Evolutionary conservation across 345 rosid genomes (phyloP).

Genomic region (Dipteronia dyeriana): DNA sequence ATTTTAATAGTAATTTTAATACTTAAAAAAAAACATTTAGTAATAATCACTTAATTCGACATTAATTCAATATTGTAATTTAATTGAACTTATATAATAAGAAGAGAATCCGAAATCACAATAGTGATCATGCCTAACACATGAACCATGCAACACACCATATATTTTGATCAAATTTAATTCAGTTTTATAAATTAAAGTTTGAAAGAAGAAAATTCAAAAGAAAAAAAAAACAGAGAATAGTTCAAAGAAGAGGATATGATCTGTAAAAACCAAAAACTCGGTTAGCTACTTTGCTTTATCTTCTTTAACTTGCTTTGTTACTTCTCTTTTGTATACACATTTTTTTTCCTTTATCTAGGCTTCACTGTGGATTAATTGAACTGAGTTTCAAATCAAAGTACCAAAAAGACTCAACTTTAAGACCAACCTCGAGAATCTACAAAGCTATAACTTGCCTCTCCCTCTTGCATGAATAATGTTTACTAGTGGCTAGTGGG

Average conservation of each 20-base stretch:
- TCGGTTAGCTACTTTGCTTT: slow-evolving; percentile 21
- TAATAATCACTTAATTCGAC: too few species aligned
- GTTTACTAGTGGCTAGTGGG: neutral
- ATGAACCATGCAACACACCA: neutral
- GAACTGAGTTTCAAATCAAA: slow-evolving; percentile 22
- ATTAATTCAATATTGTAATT: neutral
- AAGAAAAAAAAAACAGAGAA: slow-evolving; percentile 11
- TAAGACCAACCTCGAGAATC: slow-evolving; percentile 47
- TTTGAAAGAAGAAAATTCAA: neutral
- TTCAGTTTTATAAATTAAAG: neutral
- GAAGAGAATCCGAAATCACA: neutral
- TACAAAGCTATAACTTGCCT: slow-evolving; percentile 26
- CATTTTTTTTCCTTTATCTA: slow-evolving; percentile 18
- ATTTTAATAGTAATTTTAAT: too few species aligned
- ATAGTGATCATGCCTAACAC: neutral
- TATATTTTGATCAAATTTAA: neutral
- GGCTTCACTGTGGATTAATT: slow-evolving; percentile 15
- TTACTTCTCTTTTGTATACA: slow-evolving; percentile 11
- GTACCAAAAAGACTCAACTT: slow-evolving; percentile 31
- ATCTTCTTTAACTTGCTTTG: slow-evolving; percentile 36
- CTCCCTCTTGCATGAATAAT: neutral
- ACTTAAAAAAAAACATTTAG: too few species aligned
- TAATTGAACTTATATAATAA: neutral
- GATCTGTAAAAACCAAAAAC: slow-evolving; percentile 16
- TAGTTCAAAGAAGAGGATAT: slow-evolving; percentile 19